Evolutionary conservation across 1,284 basidiomycete genomes (phyloP).

Genomic region (Sporisorium sorghi): DNA sequence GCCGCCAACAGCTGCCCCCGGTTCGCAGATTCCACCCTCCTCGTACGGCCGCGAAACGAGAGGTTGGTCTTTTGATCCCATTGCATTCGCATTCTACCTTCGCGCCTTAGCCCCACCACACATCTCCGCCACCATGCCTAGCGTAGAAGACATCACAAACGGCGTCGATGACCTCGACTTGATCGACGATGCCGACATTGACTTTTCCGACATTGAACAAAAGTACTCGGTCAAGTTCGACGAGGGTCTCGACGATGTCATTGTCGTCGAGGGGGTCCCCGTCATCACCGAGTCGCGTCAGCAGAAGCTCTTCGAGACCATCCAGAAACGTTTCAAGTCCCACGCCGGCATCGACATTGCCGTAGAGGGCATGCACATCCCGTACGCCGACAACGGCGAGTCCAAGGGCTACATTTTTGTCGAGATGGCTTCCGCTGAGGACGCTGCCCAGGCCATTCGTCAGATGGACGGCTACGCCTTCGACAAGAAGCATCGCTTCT

Average conservation of each 20-base stretch:
- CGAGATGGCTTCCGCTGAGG: constrained; percentile 83
- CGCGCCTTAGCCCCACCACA: neutral
- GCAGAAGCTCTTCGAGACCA: constrained; percentile 69
- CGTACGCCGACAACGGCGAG: constrained; percentile 68
- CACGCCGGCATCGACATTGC: constrained; percentile 69
- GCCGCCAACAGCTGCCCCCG: constrained; percentile 15
- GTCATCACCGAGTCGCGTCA: constrained; percentile 68
- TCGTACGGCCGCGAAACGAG: constrained; percentile 18
- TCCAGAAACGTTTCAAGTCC: constrained; percentile 69
- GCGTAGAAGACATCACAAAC: constrained; percentile 55
- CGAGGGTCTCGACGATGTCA: constrained; percentile 70
- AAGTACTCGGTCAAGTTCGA: constrained; percentile 75
- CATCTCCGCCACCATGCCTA: constrained; percentile 29
- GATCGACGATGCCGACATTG: constrained; percentile 76
- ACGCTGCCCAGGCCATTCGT: constrained; percentile 83
- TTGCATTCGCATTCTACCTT: constrained; percentile 2
- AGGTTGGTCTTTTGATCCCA: constrained; percentile 1
- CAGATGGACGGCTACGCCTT: constrained; percentile 88
- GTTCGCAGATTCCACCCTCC: neutral
- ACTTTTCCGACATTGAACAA: constrained; percentile 93
- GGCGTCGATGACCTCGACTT: constrained; percentile 53
- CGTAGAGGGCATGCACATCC: constrained; percentile 69
- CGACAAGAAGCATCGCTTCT: constrained; percentile 90
- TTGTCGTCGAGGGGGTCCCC: constrained; percentile 71
- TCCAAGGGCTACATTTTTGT: constrained; percentile 81